Evolutionary conservation across 129 eudicot species (phyloP).

Genomic region (Silybum marianum): DNA sequence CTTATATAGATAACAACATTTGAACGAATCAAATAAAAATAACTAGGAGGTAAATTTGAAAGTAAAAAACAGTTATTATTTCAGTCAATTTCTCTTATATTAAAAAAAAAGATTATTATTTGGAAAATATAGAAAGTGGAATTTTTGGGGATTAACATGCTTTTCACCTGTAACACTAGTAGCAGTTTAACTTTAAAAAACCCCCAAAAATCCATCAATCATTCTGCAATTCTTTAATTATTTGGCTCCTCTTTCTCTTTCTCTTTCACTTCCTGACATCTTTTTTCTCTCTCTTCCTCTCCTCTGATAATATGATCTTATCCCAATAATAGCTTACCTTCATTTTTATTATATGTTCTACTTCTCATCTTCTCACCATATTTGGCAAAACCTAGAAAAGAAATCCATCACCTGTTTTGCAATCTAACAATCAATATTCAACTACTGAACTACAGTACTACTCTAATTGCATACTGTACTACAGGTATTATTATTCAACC

Average conservation of each 20-base stretch:
- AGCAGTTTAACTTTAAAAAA: constrained; percentile 18
- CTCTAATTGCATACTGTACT: constrained; percentile 3
- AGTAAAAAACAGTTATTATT: too few relatives aligned
- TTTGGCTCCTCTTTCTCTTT: constrained; percentile 19
- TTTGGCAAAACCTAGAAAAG: constrained; percentile 34
- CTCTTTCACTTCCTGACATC: constrained; percentile 39
- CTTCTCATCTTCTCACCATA: constrained; percentile 33
- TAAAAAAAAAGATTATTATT: too few relatives aligned
- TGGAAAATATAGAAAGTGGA: background rate
- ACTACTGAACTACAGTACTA: background rate
- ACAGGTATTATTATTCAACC: background rate
- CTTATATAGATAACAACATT: too few relatives aligned
- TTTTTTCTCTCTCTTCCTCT: constrained; percentile 13
- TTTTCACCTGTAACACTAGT: constrained; percentile 10
- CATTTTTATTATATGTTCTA: background rate
- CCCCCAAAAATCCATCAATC: constrained; percentile 22
- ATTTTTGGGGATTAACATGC: constrained; percentile 24
- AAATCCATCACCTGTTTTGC: constrained; percentile 11
- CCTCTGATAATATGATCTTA: constrained; percentile 19
- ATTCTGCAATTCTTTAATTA: constrained; percentile 12
- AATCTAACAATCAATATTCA: constrained; percentile 26
- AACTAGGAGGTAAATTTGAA: too few relatives aligned
- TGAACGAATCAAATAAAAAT: too few relatives aligned
- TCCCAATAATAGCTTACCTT: constrained; percentile 29
- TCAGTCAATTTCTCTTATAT: too few relatives aligned